These are phyloP conservation scores for Podochytrium sp. DNA, from an alignment of 192 early-diverging fungal species.

Conservation along the genomic window DNA sequence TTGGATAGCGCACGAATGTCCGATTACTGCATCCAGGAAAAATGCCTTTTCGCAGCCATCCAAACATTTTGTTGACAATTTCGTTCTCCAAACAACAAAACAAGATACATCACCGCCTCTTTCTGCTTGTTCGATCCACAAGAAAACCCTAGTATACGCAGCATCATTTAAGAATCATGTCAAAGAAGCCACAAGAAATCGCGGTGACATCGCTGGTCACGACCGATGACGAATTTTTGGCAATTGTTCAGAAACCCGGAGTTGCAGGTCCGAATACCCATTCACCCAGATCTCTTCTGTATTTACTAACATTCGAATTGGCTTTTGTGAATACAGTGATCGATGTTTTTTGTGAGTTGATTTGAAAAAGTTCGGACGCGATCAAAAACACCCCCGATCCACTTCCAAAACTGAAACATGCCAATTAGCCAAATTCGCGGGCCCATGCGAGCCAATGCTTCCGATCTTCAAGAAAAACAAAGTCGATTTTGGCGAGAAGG, in stretches of 20 bases:
- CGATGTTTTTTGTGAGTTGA: slow-evolving; percentile 5
- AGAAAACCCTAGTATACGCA: no score
- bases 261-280: neutral
- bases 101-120: no score
- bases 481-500: slow-evolving; percentile 55
- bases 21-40: no score
- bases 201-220: neutral
- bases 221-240: neutral
- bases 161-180: slow-evolving; percentile 1
- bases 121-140: no score
- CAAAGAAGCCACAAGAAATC: neutral
- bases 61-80: no score
- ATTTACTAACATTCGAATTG: neutral
- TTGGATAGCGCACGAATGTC: no score
- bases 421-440: slow-evolving; percentile 54
- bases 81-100: no score
- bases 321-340: neutral
- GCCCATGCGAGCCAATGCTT: slow-evolving; percentile 63
- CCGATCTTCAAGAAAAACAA: slow-evolving; percentile 63
- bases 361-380: neutral
- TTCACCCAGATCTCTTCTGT: neutral
- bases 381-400: neutral
- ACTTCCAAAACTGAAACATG: neutral
- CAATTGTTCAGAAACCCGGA: neutral
- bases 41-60: no score